These are phyloP conservation scores for Aspergillus sp. DNA, from an alignment of 2,329 filamentous ascomycete species.

Conservation along the genomic window DNA sequence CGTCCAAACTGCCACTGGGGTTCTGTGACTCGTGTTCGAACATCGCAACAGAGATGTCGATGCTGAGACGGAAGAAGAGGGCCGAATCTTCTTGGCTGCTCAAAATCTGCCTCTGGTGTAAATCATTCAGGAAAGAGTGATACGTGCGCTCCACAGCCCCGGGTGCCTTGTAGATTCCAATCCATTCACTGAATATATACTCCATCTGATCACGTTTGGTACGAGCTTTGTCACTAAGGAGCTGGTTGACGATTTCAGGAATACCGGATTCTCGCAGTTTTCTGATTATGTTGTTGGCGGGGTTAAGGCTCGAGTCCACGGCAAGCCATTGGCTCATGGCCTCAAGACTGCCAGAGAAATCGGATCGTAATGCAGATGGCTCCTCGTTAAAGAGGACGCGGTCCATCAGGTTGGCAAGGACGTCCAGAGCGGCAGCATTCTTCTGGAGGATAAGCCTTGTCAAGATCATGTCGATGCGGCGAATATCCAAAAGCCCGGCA, in stretches of 20 bases:
- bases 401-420: slow-evolving; percentile 79
- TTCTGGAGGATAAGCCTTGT: slow-evolving; percentile 73
- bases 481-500: slow-evolving; percentile 64
- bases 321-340: slow-evolving; percentile 80
- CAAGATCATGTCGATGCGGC: slow-evolving; percentile 71
- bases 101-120: slow-evolving; percentile 75
- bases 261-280: slow-evolving; percentile 62
- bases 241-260: slow-evolving; percentile 58
- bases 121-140: slow-evolving; percentile 79
- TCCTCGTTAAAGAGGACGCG: slow-evolving; percentile 77
- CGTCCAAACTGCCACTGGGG: slow-evolving; percentile 63
- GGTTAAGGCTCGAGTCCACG: slow-evolving; percentile 69
- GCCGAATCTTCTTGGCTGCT: slow-evolving; percentile 75
- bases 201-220: slow-evolving; percentile 82
- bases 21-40: slow-evolving; percentile 73
- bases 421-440: slow-evolving; percentile 73
- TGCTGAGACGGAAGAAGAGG: slow-evolving; percentile 76
- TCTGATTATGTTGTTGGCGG: slow-evolving; percentile 72
- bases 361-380: slow-evolving; percentile 77
- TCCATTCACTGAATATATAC: slow-evolving; percentile 96
- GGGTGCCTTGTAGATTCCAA: slow-evolving; percentile 77
- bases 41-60: slow-evolving; percentile 77
- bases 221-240: slow-evolving; percentile 60
- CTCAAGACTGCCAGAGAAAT: slow-evolving; percentile 83
- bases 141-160: slow-evolving; percentile 73